Conservation (phyloP, 179 eudicot genomes). For the Amaranthus tricolor region DNA sequence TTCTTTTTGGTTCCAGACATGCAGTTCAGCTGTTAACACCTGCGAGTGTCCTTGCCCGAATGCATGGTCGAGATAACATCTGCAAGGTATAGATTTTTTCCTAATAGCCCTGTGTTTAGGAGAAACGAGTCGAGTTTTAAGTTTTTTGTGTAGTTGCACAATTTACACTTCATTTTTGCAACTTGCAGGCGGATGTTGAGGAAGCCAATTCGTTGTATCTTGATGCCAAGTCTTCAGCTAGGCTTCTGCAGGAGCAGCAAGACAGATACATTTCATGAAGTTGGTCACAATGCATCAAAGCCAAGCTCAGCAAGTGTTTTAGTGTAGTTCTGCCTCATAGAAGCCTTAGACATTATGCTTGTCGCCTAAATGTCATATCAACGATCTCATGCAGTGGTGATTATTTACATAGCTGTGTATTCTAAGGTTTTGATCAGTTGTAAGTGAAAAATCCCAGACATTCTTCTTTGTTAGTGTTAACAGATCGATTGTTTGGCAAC, state of each 20-base stretch:
- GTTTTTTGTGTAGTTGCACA: not conserved
- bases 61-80: constrained; percentile 86
- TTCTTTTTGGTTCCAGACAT: constrained; percentile 46
- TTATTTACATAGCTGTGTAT: too few species aligned
- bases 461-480: too few species aligned
- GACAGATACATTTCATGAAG: constrained; percentile 79
- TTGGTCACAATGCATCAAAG: too few species aligned
- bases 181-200: constrained; percentile 74
- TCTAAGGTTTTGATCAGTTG: too few species aligned
- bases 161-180: not conserved
- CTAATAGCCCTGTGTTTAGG: not conserved
- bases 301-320: too few species aligned
- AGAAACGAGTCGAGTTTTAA: not conserved
- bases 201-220: constrained; percentile 68
- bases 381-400: too few species aligned
- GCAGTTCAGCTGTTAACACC: constrained; percentile 92
- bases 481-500: too few species aligned
- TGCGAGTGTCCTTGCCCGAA: constrained; percentile 72
- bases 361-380: too few species aligned
- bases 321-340: too few species aligned
- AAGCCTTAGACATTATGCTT: too few species aligned
- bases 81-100: constrained; percentile 66
- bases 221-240: constrained; percentile 90
- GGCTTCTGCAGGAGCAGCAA: constrained; percentile 93
- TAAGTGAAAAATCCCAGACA: too few species aligned